Percentiles rank a stretch among this genome's conserved stretches.
phyloP scores from a whole-genome alignment of 495 filamentous ascomycete species.

The Talaromyces nanjingensis region DNA sequence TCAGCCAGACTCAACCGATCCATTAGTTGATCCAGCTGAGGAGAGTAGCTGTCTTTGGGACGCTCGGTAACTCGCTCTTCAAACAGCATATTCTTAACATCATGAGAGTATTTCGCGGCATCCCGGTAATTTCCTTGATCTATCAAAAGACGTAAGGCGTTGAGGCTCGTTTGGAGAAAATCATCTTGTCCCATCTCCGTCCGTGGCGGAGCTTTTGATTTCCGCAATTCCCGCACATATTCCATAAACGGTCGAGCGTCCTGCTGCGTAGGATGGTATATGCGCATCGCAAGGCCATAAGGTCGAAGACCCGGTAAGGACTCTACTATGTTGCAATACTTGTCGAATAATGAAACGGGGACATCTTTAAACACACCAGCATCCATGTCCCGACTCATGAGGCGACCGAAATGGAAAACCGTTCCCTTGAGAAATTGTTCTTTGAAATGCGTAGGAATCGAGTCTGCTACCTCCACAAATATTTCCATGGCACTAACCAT shows the following conservation, averaged over 20 bases:
- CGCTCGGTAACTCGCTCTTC: conserved; percentile 11
- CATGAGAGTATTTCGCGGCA: conserved; percentile 22
- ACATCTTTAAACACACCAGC: conserved; percentile 13
- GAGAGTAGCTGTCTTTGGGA: conserved; percentile 9
- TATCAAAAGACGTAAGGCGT: conserved; percentile 29
- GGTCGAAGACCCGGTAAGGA: conserved; percentile 18
- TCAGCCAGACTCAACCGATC: conserved; percentile 17
- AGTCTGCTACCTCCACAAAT: conserved; percentile 20
- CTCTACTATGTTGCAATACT: conserved; percentile 21
- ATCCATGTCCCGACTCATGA: conserved; percentile 15
- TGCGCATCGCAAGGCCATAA: conserved; percentile 17
- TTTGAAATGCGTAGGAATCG: conserved; percentile 9
- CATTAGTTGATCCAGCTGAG: conserved; percentile 17
- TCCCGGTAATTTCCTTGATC: conserved; percentile 24
- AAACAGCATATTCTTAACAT: conserved; percentile 26
- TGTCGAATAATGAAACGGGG: conserved; percentile 22
- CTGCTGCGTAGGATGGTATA: conserved; percentile 32
- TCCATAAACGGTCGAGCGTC: conserved; percentile 25
- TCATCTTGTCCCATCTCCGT: conserved; percentile 16
- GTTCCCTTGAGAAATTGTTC: conserved; percentile 20
- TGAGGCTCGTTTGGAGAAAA: conserved; percentile 24
- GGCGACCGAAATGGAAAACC: conserved; percentile 17
- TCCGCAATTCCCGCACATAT: conserved; percentile 16
- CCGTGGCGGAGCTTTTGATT: conserved; percentile 15
- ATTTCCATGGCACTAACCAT: conserved; percentile 22